These are phyloP conservation scores for Sporobolomyces phaffii DNA, from an alignment of 768 basidiomycete species.

Conservation along the genomic window DNA sequence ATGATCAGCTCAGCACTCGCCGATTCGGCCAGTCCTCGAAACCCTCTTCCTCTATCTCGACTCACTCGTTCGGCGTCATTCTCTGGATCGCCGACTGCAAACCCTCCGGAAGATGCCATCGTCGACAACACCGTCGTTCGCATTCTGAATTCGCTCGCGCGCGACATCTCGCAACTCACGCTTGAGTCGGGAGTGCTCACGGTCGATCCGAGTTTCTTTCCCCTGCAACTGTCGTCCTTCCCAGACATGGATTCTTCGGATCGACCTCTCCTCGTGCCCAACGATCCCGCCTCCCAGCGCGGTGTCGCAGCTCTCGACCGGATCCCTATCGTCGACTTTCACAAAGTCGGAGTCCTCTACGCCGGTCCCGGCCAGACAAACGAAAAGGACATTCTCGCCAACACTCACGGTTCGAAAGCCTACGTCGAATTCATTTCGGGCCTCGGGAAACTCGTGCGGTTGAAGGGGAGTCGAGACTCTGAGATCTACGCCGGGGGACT, in stretches of 20 bases:
- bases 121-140: conserved; percentile 17
- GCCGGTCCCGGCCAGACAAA: conserved; percentile 82
- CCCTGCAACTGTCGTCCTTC: conserved; percentile 76
- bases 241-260: conserved; percentile 53
- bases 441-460: conserved; percentile 75
- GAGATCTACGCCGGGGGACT: conserved; percentile 81
- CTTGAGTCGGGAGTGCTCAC: conserved; percentile 36
- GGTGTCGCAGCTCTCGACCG: conserved; percentile 67
- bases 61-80: conserved; percentile 15
- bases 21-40: conserved; percentile 9
- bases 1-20: conserved; percentile 24
- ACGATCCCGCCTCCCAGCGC: conserved; percentile 55
- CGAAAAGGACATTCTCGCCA: conserved; percentile 78
- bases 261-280: conserved; percentile 50
- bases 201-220: conserved; percentile 49
- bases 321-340: conserved; percentile 91
- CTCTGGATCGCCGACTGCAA: neutral
- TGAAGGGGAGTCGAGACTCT: conserved; percentile 74
- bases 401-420: conserved; percentile 85
- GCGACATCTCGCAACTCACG: conserved; percentile 21
- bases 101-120: conserved; percentile 2
- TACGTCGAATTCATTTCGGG: conserved; percentile 90
- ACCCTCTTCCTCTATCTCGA: neutral
- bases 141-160: conserved; percentile 29
- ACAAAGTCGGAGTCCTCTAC: conserved; percentile 94